A percentile compares a stretch with the other conserved stretches of the same genome.
Evolutionary conservation across 2,329 filamentous ascomycete species (phyloP).

Genomic region (Herpotrichia juniperi): DNA sequence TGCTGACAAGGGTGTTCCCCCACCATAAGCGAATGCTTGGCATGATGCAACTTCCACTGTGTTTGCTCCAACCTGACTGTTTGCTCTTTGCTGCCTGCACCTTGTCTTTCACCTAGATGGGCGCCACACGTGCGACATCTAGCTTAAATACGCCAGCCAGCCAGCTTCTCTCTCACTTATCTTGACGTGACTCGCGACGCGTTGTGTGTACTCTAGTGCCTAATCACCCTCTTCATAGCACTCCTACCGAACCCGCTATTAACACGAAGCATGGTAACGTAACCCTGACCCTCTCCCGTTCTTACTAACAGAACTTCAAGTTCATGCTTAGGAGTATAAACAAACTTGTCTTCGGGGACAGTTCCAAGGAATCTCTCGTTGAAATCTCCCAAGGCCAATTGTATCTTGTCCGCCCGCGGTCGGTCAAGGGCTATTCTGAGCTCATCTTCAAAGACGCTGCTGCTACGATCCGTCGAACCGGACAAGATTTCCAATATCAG

Average conservation of each 20-base stretch:
- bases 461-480: conserved; percentile 88
- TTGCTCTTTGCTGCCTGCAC: conserved; percentile 1
- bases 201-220: too few relatives aligned
- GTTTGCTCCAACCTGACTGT: background rate
- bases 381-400: conserved; percentile 95
- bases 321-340: too few relatives aligned
- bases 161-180: conserved; percentile 7
- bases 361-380: conserved; percentile 89
- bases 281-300: too few relatives aligned
- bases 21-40: conserved; percentile 11
- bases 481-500: conserved; percentile 96
- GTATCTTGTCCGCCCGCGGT: conserved; percentile 92
- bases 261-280: background rate
- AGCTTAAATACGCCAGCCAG: conserved; percentile 23
- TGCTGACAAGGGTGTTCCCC: too few relatives aligned
- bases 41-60: conserved; percentile 3
- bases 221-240: too few relatives aligned
- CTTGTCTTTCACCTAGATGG: background rate
- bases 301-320: too few relatives aligned
- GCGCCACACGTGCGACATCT: conserved; percentile 16
- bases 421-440: conserved; percentile 96
- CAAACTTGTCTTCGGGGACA: conserved; percentile 90
- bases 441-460: conserved; percentile 98
- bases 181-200: conserved; percentile 8
- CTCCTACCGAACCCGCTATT: conserved; percentile 36